A percentile compares a stretch with the other conserved stretches of the same genome.
These are phyloP conservation scores for Fibroporia radiculosa DNA, from an alignment of 768 basidiomycete species.

Conservation along the genomic window DNA sequence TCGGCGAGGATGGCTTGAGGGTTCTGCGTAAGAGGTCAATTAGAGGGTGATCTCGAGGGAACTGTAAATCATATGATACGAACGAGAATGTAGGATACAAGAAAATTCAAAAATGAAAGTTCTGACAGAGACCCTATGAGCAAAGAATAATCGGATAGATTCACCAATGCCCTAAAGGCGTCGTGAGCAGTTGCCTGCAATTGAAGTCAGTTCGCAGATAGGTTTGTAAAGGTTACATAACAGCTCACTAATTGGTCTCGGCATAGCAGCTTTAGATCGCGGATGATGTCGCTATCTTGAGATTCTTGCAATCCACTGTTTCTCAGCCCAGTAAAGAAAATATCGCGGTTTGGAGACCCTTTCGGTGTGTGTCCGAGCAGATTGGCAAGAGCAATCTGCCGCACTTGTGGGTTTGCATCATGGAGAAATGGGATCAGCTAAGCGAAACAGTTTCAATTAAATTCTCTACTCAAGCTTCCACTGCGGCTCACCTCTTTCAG, in stretches of 20 bases:
- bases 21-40: conserved; percentile 43
- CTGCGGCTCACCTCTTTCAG: conserved; percentile 29
- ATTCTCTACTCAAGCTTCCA: background rate
- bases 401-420: conserved; percentile 80
- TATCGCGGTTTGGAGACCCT: conserved; percentile 59
- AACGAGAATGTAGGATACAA: conserved; percentile 88
- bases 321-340: conserved; percentile 64
- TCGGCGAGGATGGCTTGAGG: conserved; percentile 88
- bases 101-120: conserved; percentile 62
- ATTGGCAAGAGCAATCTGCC: conserved; percentile 80
- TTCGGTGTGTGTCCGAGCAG: conserved; percentile 73
- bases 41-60: conserved; percentile 7
- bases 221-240: conserved; percentile 9
- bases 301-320: conserved; percentile 47
- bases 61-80: conserved; percentile 22
- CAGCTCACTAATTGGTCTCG: conserved; percentile 72
- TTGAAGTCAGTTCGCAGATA: conserved; percentile 1
- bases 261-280: conserved; percentile 82
- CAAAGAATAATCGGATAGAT: conserved; percentile 79
- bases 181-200: conserved; percentile 83
- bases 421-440: conserved; percentile 81
- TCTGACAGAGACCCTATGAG: conserved; percentile 65
- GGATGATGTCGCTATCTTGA: conserved; percentile 61
- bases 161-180: conserved; percentile 89
- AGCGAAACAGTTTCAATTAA: background rate